These are phyloP conservation scores for Mycena kentingensis DNA, from an alignment of 768 basidiomycete genomes.

Conservation along the genomic window DNA sequence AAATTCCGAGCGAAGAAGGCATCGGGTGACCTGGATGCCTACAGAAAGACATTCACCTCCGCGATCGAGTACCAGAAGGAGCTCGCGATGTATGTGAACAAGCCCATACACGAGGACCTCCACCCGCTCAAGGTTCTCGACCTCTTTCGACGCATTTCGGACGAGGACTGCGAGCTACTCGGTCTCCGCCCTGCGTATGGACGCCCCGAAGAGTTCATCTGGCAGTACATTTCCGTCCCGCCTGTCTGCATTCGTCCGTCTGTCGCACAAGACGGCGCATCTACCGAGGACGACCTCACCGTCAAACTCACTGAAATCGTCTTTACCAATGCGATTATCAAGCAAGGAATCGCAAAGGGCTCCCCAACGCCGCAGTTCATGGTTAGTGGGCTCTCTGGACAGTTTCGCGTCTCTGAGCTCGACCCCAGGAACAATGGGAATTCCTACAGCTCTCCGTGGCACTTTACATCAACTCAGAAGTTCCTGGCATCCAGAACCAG, in stretches of 20 bases:
- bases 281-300: constrained; percentile 97
- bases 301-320: constrained; percentile 98
- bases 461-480: constrained; percentile 97
- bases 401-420: constrained; percentile 2
- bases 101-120: constrained; percentile 88
- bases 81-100: constrained; percentile 78
- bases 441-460: constrained; percentile 93
- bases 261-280: constrained; percentile 96
- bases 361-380: constrained; percentile 87
- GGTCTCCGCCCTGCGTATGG: constrained; percentile 88
- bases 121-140: constrained; percentile 94
- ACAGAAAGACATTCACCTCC: constrained; percentile 76
- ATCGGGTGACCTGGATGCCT: constrained; percentile 83
- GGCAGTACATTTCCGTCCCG: constrained; percentile 98
- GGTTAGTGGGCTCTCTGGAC: constrained; percentile 41
- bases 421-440: constrained; percentile 91
- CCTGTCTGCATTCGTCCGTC: constrained; percentile 97
- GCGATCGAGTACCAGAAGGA: constrained; percentile 90
- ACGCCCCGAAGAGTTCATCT: constrained; percentile 94
- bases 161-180: constrained; percentile 96
- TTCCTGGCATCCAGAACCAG: constrained; percentile 88
- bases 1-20: constrained; percentile 95
- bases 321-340: constrained; percentile 90
- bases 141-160: constrained; percentile 88
- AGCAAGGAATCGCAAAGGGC: constrained; percentile 86